Evolutionary conservation across 257 asterid species (phyloP), one percentile per base, ranked within the genome.

Genomic region (Plantago ovata): DNA sequence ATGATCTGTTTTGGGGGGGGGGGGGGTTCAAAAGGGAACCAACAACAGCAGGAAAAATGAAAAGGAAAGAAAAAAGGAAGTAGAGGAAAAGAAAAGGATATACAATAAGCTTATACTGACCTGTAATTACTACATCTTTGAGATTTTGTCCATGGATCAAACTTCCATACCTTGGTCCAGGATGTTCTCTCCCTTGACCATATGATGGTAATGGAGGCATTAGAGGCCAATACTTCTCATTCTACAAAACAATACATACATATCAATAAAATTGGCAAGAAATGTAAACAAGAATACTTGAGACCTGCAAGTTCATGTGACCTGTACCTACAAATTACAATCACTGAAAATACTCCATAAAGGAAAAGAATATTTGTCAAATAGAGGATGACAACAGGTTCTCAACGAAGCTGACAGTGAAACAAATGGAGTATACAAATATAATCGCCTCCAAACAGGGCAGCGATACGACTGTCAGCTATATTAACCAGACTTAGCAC

Each of bases 151-250:
- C 98, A 60, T 91, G 98, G 67, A 91, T 87, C 69, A 91, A 75
- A 72, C 98, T 91, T 70, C 98, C 96, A 74, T 87, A 91, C 60
- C 98, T 81, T 53, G 96, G 84, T 58, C 98, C 96, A 9, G 81
- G 87, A 72, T 83, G 98, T 65, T 91, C 98, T 77, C 98, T 83
- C 50, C 98, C 98, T 16, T 77, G 72, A 52, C 98, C 98, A 69
- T 91, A 91, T 43, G 98, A 85, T 28, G 98, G 98, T 78, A 91
- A 65, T 13, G 98, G 98, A 62, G 98, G 95, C 96, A 91, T 71
- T 56, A 91, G 85, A 69, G 94, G 87, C 98, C 98, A 91, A 75
- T 85, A 80, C 65, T 69, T 83, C 70, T 83, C 89, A 66, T 86
- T 83, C 95, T 86, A 69, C 65, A 55, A 14, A 61, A 55, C 2